A percentile compares a stretch with the other conserved stretches of the same genome.
Evolutionary conservation across 2,329 filamentous ascomycete genomes (phyloP).

Genomic region (Cercospora zeina): DNA sequence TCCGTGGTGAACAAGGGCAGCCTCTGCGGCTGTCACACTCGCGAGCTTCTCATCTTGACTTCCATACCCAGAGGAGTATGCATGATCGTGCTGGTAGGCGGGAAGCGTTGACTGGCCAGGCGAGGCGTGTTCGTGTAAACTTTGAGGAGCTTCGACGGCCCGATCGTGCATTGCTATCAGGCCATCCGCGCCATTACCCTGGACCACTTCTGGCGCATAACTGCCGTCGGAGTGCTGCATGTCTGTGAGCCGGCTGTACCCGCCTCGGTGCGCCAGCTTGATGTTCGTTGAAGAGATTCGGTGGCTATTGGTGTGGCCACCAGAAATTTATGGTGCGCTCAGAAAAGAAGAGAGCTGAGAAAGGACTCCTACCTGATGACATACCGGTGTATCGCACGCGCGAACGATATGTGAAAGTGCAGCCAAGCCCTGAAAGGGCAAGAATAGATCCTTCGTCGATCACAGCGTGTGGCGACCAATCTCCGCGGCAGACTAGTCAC

Average conservation of each 20-base stretch:
- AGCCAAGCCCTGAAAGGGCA: neutral
- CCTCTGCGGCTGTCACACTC: neutral
- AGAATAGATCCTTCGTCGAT: neutral
- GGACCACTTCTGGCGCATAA: slow-evolving; percentile 14
- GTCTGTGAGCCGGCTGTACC: slow-evolving; percentile 6
- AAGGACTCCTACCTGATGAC: slow-evolving; percentile 1
- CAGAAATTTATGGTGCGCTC: neutral
- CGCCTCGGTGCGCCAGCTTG: slow-evolving; percentile 3
- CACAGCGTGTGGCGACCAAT: slow-evolving; percentile 8
- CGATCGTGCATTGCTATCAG: slow-evolving; percentile 10
- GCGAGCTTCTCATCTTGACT: slow-evolving; percentile 11
- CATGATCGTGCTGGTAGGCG: slow-evolving; percentile 1
- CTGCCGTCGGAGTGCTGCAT: slow-evolving; percentile 1
- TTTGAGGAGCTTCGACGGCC: neutral
- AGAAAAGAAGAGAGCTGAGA: neutral
- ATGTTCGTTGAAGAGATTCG: neutral
- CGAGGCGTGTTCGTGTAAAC: neutral
- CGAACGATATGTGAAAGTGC: neutral
- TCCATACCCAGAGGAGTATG: neutral
- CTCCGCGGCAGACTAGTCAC: slow-evolving; percentile 1
- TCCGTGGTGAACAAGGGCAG: neutral
- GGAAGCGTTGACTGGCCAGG: neutral
- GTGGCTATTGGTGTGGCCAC: neutral
- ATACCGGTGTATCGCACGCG: neutral
- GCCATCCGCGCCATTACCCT: slow-evolving; percentile 13